A percentile compares a stretch with the other conserved stretches of the same genome.
These are phyloP conservation scores for Agaricus subrufescens DNA, from an alignment of 768 basidiomycete species.

Conservation along the genomic window DNA sequence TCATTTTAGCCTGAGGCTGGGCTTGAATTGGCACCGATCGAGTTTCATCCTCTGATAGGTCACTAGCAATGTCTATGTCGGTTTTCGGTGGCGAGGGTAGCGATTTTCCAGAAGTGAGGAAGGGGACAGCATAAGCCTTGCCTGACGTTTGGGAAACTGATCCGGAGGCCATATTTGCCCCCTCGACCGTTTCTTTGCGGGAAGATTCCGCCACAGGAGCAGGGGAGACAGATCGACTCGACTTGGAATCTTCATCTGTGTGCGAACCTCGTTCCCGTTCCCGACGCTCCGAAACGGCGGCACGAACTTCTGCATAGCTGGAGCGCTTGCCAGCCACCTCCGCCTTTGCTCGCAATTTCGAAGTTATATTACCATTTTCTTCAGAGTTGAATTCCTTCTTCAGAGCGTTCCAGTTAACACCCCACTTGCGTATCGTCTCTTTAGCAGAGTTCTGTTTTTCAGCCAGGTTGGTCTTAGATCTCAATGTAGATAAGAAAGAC, in stretches of 20 bases:
- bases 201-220: not conserved
- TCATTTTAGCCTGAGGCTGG: slow-evolving; percentile 75
- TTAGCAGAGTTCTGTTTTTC: slow-evolving; percentile 89
- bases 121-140: slow-evolving; percentile 11
- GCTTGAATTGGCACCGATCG: slow-evolving; percentile 55
- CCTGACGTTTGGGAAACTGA: slow-evolving; percentile 14
- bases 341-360: slow-evolving; percentile 17
- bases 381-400: slow-evolving; percentile 44
- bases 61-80: slow-evolving; percentile 27
- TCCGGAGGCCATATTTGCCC: not conserved
- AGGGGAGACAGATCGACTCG: slow-evolving; percentile 12
- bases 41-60: slow-evolving; percentile 16
- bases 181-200: slow-evolving; percentile 15
- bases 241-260: slow-evolving; percentile 11
- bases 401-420: slow-evolving; percentile 70
- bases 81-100: slow-evolving; percentile 28
- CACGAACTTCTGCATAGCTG: slow-evolving; percentile 71
- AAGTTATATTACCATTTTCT: slow-evolving; percentile 20
- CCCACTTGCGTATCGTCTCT: slow-evolving; percentile 91
- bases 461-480: slow-evolving; percentile 50
- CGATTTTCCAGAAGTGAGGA: slow-evolving; percentile 23
- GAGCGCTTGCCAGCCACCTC: slow-evolving; percentile 30
- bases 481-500: slow-evolving; percentile 75
- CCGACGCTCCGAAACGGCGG: slow-evolving; percentile 67
- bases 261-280: slow-evolving; percentile 26